phyloP scores from a whole-genome alignment of 768 basidiomycete species.

The Lyophyllum shimeji region DNA sequence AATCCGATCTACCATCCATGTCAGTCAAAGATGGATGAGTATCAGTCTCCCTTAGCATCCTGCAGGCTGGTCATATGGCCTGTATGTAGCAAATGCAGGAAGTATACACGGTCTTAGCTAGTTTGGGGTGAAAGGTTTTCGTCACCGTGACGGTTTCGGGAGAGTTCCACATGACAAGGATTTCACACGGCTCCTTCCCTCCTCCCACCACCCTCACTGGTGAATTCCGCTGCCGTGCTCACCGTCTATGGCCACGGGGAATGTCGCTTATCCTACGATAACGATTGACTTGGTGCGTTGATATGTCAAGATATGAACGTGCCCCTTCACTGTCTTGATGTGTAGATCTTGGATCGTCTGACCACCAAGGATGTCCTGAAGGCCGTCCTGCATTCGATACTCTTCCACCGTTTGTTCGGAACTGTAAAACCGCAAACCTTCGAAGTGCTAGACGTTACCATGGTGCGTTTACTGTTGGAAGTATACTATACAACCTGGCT shows the following conservation, averaged over 20 bases:
- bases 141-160: background rate
- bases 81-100: background rate
- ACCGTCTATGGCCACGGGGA: conserved; percentile 12
- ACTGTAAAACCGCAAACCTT: conserved; percentile 73
- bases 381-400: conserved; percentile 76
- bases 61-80: background rate
- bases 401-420: conserved; percentile 84
- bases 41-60: background rate
- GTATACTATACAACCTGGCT: background rate
- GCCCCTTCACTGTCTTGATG: background rate
- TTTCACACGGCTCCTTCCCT: conserved; percentile 6
- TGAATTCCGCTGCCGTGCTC: background rate
- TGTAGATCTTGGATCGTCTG: conserved; percentile 71
- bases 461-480: conserved; percentile 47
- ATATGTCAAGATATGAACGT: conserved; percentile 1
- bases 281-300: conserved; percentile 17
- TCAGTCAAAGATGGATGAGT: background rate
- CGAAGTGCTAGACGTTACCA: conserved; percentile 82
- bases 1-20: background rate
- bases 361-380: conserved; percentile 73
- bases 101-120: background rate
- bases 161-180: background rate
- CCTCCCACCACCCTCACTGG: background rate
- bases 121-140: too few relatives aligned
- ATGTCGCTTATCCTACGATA: conserved; percentile 12